Evolutionary conservation across 2,329 filamentous ascomycete genomes (phyloP).

Genomic region (Xenoacremonium recifei): DNA sequence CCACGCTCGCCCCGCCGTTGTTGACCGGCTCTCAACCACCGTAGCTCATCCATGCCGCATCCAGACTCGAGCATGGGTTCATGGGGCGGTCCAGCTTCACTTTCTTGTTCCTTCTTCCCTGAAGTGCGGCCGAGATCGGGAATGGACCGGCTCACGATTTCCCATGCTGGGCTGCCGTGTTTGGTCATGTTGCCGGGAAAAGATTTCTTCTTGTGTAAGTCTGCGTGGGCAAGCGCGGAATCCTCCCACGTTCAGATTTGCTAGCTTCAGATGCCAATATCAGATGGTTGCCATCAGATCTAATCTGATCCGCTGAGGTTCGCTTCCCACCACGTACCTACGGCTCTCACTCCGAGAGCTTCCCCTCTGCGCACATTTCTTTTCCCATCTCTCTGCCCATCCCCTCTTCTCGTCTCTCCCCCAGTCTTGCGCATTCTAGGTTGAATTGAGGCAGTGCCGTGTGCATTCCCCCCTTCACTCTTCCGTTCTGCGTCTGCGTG

Average conservation of each 20-base stretch:
- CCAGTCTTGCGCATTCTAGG: conserved; percentile 1
- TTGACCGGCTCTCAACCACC: no score
- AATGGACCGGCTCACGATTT: background rate
- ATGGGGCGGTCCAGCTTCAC: no score
- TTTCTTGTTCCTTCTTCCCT: background rate
- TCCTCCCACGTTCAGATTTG: background rate
- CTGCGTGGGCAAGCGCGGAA: background rate
- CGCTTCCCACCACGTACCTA: no score
- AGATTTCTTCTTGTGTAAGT: background rate
- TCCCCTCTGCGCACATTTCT: background rate
- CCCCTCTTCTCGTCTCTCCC: conserved; percentile 2
- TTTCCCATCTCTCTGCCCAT: background rate
- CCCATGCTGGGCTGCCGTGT: background rate
- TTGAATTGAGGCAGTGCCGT: conserved; percentile 9
- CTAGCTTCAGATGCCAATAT: no score
- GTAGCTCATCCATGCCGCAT: background rate
- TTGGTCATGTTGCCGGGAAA: background rate
- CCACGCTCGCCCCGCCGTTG: no score
- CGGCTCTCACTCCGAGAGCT: background rate
- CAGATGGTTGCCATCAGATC: no score
- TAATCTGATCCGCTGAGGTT: no score
- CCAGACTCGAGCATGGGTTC: background rate
- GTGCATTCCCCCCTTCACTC: background rate
- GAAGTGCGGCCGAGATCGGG: background rate
- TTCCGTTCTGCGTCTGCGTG: no score